Evolutionary conservation across 441 rosid genomes (phyloP), one percentile per base, ranked within the genome.

Genomic region (Croton laevigatus): DNA sequence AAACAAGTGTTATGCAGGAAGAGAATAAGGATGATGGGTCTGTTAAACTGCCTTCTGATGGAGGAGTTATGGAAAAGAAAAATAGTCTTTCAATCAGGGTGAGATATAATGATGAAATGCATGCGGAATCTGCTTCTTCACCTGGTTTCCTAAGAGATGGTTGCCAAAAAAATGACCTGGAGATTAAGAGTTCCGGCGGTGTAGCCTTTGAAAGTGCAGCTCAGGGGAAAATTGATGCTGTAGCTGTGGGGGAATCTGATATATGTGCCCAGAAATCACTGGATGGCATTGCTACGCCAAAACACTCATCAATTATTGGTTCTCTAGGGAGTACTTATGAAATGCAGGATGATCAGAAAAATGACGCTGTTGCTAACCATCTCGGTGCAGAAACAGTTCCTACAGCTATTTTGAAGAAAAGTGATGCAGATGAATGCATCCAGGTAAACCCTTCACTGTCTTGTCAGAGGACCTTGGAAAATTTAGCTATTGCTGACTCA

Each of bases 311-410:
- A 20, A 3, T 42, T 55, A 38, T 27, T 20, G 59, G 54, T 51
- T 59, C 10, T 70, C 23, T 57, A 2, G 23, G 20, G 14, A 38
- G 68, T 61, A 17, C 59, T 75, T 48, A 9, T 70, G 72, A 66
- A 42, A 40, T 13, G 62, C 65, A 64, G 46, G 70, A n/a, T 49
- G 66, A 59, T 60, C 63, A 44, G 51, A 73, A 62, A 23, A 70
- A 69, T 72, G 76, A 59, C 55, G 70, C 32, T 34, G 74, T 45
- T 74, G 69, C 60, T 34, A 62, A 79, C 61, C 65, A 71, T 67
- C 65, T 51, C 59, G 51, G 77, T 23, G 67, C 78, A 42, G 76
- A 76, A 73, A 79, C 76, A 71, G 72, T 57, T 70, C 62, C 75
- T 5, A 70, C 59, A 63, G 66, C 69, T 53, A 45, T 40, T 54